Base-by-base conservation (phyloP, 768 basidiomycete genomes). In the Mycena galericulata region DNA sequence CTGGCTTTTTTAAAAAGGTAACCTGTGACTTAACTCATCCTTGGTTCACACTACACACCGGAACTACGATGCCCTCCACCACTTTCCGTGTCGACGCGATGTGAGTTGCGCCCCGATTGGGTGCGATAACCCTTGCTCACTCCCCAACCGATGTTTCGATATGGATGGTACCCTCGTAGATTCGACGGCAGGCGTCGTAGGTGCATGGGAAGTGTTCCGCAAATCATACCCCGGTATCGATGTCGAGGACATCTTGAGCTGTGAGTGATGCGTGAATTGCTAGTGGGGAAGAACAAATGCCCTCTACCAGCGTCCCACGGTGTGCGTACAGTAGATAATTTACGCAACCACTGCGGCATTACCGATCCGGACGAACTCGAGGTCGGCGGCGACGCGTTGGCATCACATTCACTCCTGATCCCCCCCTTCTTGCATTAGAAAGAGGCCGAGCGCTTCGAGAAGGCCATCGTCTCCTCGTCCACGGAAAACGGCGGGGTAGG, bases 101-200 rank as follows among this genome's bases (percentile, higher is more conserved):
- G 85, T 85, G 78, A 64, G 79, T 77, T 46, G 20, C 20, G 7
- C 22, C 59, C 47, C 40, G 54, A 57, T 62, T 26, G 27, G 17
- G 14, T 3, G 36, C 36, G 46, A 29, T 43, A 53, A 53, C n/a
- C n/a, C 38, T 11, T 54, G n/a, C 18, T 9, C 22, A 12, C 14
- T 59, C 1, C 59, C 30, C 15, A 26, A 43, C n/a, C 20, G 8
- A 6, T 46, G n/a, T 46, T 93, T 93, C 74, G 92, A 94, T 76
- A 94, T 93, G 92, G 92, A 94, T 76, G 92, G 92, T 62, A 95
- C 92, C 36, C 83, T 93, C 56, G 85, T 93, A 70, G 92, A 96
- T 76, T 95, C 93, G 22, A 95, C 92, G 12, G 87, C 89, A 32
- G 94, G 93, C 46, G 94, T 97, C 34, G 81, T 88, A 29, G 93